phyloP scores from a whole-genome alignment of 2,329 filamentous ascomycete genomes.

The Pezicula carpinea region DNA sequence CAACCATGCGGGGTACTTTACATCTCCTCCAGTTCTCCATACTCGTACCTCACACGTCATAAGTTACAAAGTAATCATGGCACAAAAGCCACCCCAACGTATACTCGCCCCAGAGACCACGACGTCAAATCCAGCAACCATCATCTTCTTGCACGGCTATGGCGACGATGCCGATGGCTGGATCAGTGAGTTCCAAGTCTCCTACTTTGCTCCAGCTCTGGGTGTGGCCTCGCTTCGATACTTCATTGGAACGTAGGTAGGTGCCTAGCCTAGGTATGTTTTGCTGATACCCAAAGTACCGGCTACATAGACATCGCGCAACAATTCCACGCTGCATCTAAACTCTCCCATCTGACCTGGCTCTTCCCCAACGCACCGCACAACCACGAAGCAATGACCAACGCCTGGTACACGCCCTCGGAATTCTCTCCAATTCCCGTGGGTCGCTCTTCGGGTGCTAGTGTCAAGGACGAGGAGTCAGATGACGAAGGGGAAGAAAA shows the following conservation, averaged over 20 bases:
- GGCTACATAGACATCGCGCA: conserved; percentile 38
- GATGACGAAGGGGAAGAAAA: conserved; percentile 43
- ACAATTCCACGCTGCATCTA: conserved; percentile 42
- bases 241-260: background rate
- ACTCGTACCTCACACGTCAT: no score
- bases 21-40: no score
- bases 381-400: conserved; percentile 39
- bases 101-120: conserved; percentile 39
- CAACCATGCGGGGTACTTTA: no score
- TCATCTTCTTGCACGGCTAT: conserved; percentile 87
- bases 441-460: conserved; percentile 12
- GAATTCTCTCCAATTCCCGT: conserved; percentile 33
- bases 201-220: background rate
- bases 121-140: conserved; percentile 81
- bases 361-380: conserved; percentile 44
- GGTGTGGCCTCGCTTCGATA: background rate
- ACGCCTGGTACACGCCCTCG: conserved; percentile 42
- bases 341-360: conserved; percentile 44
- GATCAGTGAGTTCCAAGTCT: conserved; percentile 43
- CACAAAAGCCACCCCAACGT: conserved; percentile 10
- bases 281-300: background rate
- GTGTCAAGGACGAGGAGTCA: conserved; percentile 39
- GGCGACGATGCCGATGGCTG: conserved; percentile 76
- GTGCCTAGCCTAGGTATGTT: no score
- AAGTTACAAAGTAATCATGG: no score